Evolutionary conservation across 2,329 filamentous ascomycete genomes (phyloP).

Genomic region (Fusarium verrucosum): DNA sequence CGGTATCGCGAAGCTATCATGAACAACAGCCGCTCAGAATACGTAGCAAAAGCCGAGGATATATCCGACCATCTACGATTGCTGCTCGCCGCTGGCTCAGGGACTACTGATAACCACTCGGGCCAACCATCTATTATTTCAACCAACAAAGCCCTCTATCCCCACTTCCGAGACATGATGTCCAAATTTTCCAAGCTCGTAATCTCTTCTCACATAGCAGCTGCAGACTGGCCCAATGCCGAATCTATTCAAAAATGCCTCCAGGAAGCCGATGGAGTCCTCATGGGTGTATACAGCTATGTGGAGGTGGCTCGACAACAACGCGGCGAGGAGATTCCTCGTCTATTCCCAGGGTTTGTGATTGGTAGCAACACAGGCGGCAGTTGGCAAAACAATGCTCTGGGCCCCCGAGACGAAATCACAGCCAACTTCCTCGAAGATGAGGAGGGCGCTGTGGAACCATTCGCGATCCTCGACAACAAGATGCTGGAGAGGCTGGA

Average conservation of each 20-base stretch:
- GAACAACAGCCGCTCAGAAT: constrained; percentile 84
- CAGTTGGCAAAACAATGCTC: constrained; percentile 82
- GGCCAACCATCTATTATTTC: constrained; percentile 99
- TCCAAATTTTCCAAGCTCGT: constrained; percentile 99
- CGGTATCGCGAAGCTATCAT: constrained; percentile 90
- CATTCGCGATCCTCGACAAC: constrained; percentile 77
- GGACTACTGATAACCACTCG: constrained; percentile 98
- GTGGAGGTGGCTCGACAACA: constrained; percentile 95
- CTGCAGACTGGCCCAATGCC: constrained; percentile 92
- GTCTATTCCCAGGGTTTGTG: constrained; percentile 93
- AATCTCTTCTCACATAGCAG: constrained; percentile 96
- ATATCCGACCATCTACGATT: constrained; percentile 96
- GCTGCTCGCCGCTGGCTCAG: constrained; percentile 92
- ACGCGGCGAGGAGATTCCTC: constrained; percentile 88
- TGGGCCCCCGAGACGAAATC: constrained; percentile 73
- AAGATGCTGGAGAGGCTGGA: constrained; percentile 84
- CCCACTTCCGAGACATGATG: constrained; percentile 99
- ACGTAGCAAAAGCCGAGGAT: constrained; percentile 93
- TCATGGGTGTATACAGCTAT: constrained; percentile 93
- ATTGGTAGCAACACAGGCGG: constrained; percentile 84
- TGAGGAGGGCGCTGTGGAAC: constrained; percentile 76
- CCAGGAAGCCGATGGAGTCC: constrained; percentile 95
- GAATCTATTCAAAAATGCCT: constrained; percentile 96
- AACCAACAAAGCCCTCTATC: constrained; percentile 95
- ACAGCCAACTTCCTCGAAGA: constrained; percentile 89